Percentiles rank a stretch among this genome's conserved stretches.
Evolutionary conservation across 2,329 filamentous ascomycete species (phyloP).

Genomic region (Stemphylium vesicarium): DNA sequence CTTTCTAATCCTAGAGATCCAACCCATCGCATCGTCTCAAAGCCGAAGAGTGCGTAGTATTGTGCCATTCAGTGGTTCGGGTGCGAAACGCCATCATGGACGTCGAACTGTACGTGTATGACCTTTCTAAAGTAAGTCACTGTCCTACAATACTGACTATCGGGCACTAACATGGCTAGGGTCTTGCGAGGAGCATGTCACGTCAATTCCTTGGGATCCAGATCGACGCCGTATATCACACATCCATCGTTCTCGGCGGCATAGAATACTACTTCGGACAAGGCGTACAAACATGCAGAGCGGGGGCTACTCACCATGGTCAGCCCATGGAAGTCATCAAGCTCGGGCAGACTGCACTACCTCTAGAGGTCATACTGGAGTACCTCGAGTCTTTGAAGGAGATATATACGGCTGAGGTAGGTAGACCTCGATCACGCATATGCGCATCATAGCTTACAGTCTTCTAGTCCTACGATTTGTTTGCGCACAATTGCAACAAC

Average conservation of each 20-base stretch:
- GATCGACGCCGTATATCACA: slow-evolving; percentile 95
- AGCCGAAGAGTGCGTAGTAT: neutral
- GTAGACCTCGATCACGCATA: neutral
- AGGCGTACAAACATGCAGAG: slow-evolving; percentile 79
- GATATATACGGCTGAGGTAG: slow-evolving; percentile 80
- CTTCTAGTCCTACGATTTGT: slow-evolving; percentile 47
- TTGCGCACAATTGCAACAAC: slow-evolving; percentile 94
- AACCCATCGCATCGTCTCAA: neutral
- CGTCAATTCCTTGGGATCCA: slow-evolving; percentile 67
- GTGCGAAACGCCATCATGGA: slow-evolving; percentile 48
- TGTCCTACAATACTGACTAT: neutral
- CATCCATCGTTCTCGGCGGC: slow-evolving; percentile 82
- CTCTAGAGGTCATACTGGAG: slow-evolving; percentile 81
- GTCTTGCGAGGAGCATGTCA: slow-evolving; percentile 63
- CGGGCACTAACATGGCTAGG: slow-evolving; percentile 44
- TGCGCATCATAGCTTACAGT: slow-evolving; percentile 27
- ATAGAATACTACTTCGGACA: slow-evolving; percentile 91
- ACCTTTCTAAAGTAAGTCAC: slow-evolving; percentile 53
- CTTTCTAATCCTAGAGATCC: neutral
- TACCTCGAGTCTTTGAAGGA: slow-evolving; percentile 84
- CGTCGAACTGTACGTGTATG: slow-evolving; percentile 59
- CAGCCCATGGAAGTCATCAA: slow-evolving; percentile 76
- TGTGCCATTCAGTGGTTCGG: neutral
- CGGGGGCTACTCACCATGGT: slow-evolving; percentile 87
- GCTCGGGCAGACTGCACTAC: slow-evolving; percentile 78